Evolutionary conservation across 2,329 filamentous ascomycete species (phyloP), one percentile per base, ranked within the genome.

Genomic region (Rhynchosporium secalis): DNA sequence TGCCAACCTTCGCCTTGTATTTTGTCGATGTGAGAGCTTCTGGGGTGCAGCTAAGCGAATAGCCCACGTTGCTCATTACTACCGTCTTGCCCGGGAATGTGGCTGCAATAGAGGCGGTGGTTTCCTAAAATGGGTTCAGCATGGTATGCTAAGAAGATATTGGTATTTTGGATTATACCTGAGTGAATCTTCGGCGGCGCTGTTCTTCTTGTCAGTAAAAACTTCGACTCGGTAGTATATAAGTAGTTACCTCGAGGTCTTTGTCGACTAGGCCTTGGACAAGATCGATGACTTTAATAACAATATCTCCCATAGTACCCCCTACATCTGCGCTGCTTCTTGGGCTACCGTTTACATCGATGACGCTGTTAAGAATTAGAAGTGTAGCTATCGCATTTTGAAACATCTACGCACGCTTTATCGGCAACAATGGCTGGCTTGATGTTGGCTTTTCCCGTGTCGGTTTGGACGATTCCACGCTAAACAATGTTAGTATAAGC

Each of bases 1-100:
- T 43, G 20, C 63, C 63, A 10, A 67, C 60, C 59, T 67, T 67
- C 10, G 65, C 65, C 3, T 67, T 63, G 33, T 67, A 67, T 31
- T 61, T 65, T 8, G 65, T 65, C 7, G 49, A 56, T 29, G 57
- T 45, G 2, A 58, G 36, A 13, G 60, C 49, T 5, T 60, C 43
- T 10, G 61, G 46, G 10, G 61, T 62, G 13, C 63, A 60, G 31
- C 29, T 52, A 10, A 64, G 54, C 8, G 38, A 33, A n/a, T 67
- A 67, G 0, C 65, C 63, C 4, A 67, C 63, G 20, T 65, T 67
- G 31, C 61, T 62, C 63, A 65, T 67, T 1, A 67, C 61, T 12
- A 67, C 61, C 4, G 49, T 59, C n/a, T 56, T 47, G 6, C 59
- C 59, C 13, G 63, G 63, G 38, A 67, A 67, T 15, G 62, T 45